phyloP scores from a whole-genome alignment of 2,329 filamentous ascomycete genomes.

The Ceratocystis ficicola region DNA sequence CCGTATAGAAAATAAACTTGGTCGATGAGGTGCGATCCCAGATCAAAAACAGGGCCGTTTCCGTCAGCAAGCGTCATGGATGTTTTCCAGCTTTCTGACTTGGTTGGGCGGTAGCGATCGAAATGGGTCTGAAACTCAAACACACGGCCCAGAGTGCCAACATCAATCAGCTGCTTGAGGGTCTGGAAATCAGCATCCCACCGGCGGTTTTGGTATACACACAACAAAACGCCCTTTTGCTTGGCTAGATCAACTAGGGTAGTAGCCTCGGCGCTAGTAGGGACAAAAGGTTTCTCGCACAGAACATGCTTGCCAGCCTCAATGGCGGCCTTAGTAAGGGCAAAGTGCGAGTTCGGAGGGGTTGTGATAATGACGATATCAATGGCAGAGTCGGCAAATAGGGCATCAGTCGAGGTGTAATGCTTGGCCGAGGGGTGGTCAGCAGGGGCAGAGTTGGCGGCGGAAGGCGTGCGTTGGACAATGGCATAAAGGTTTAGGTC shows the following conservation, averaged over 20 bases:
- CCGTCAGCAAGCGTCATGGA: slow-evolving; percentile 46
- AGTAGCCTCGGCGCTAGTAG: slow-evolving; percentile 54
- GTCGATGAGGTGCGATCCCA: slow-evolving; percentile 66
- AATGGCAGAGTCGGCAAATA: slow-evolving; percentile 53
- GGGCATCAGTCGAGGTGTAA: slow-evolving; percentile 48
- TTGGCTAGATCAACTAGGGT: slow-evolving; percentile 46
- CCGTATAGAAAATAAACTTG: slow-evolving; percentile 62
- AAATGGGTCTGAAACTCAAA: slow-evolving; percentile 72
- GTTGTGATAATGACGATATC: slow-evolving; percentile 62
- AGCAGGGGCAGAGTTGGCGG: slow-evolving; percentile 51
- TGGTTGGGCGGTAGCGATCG: slow-evolving; percentile 55
- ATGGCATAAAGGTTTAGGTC: slow-evolving; percentile 53
- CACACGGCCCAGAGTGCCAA: slow-evolving; percentile 53
- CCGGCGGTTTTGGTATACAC: slow-evolving; percentile 65
- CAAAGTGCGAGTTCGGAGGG: slow-evolving; percentile 58
- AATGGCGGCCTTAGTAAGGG: slow-evolving; percentile 51
- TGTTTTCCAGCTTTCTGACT: slow-evolving; percentile 52
- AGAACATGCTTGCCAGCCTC: slow-evolving; percentile 64
- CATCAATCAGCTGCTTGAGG: slow-evolving; percentile 47
- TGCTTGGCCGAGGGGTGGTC: slow-evolving; percentile 55
- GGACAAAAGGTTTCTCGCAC: slow-evolving; percentile 74
- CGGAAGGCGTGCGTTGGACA: slow-evolving; percentile 58
- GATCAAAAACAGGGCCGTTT: slow-evolving; percentile 58
- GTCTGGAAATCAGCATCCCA: slow-evolving; percentile 70
- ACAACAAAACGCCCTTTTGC: slow-evolving; percentile 41